Evolutionary conservation across 2,329 filamentous ascomycete species (phyloP), one percentile per base, ranked within the genome.

Genomic region (Botrytis fragariae): DNA sequence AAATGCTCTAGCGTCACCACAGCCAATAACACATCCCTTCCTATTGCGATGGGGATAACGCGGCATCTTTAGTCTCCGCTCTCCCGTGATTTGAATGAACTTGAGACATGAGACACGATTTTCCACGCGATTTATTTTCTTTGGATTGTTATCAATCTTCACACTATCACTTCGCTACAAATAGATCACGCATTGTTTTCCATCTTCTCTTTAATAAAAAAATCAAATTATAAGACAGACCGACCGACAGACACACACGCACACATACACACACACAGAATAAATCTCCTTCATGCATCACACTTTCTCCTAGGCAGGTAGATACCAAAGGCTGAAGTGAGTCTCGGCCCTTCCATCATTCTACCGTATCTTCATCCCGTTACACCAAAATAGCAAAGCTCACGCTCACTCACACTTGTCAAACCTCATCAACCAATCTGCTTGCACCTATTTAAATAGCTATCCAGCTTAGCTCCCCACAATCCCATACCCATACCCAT

Each of bases 271-370:
- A 14, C 12, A 45, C 0, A 45, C 44, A 45, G 9, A 48, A 22
- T 4, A 45, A 9, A 1, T 45, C 44, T 22, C 44, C 44, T 25
- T 48, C n/a, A 57, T 57, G 12, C 51, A 57, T 57, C 51, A 57
- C 18, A 8, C 51, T n/a, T 7, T 54, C 48, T 1, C n/a, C 48
- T 54, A 54, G 45, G 20, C 20, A 22, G 45, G 8, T 25, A 9
- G 45, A 48, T 25, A 16, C 16, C 59, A 37, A 67, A 65, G 60
- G n/a, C 69, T 45, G 37, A 45, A 57, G 32, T 45, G n/a, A 65
- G 22, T 72, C 60, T 72, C 60, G 60, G 45, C 61, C 69, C 69
- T 67, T 54, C 45, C 69, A 64, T 7, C 18, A 32, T 51, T 35
- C 14, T 60, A n/a, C 67, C 67, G 9, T 45, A 35, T 45, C 68